Evolutionary conservation across 176 grass and related monocot genomes (phyloP).

Genomic region (Musa itinerans): DNA sequence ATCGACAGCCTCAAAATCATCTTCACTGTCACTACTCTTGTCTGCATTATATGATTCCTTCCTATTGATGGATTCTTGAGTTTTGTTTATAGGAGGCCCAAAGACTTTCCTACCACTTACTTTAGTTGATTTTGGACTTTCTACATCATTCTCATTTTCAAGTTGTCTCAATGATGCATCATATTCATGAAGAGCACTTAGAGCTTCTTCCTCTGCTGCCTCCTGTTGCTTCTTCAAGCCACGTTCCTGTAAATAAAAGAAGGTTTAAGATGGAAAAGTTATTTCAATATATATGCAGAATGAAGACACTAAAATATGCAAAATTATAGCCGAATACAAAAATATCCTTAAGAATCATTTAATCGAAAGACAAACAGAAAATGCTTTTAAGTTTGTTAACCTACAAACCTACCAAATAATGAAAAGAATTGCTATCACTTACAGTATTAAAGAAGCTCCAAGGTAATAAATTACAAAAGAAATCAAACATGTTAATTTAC

Average conservation of each 20-base stretch:
- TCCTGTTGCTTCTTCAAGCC: conserved; percentile 73
- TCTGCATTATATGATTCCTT: conserved; percentile 32
- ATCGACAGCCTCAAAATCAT: conserved; percentile 35
- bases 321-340: neutral
- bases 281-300: neutral
- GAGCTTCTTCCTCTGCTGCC: conserved; percentile 62
- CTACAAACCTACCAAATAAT: neutral
- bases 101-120: conserved; percentile 66
- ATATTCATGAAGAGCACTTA: conserved; percentile 60
- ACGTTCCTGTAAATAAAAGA: conserved; percentile 45
- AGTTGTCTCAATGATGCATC: conserved; percentile 69
- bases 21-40: conserved; percentile 53
- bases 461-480: neutral
- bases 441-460: neutral
- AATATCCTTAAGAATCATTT: neutral
- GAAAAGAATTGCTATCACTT: neutral
- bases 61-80: conserved; percentile 37
- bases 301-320: neutral
- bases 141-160: conserved; percentile 43
- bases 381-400: neutral
- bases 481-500: neutral
- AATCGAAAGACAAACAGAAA: neutral
- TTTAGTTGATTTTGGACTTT: conserved; percentile 38
- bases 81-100: conserved; percentile 43
- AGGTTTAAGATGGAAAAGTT: conserved; percentile 3